Evolutionary conservation across 768 basidiomycete genomes (phyloP), one percentile per base, ranked within the genome.

Genomic region (Lactifluus echinatus): DNA sequence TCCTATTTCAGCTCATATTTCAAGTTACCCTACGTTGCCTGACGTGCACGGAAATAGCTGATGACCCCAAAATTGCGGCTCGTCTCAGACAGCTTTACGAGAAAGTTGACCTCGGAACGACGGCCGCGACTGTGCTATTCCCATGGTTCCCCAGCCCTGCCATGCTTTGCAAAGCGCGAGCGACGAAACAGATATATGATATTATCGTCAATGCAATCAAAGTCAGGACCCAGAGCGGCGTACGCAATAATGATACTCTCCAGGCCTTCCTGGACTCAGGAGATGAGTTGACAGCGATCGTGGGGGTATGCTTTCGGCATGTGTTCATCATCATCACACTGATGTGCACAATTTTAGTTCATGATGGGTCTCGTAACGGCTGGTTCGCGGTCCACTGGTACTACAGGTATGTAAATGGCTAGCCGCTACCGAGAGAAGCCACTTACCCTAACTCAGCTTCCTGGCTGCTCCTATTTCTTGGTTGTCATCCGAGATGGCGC

Each of bases 311-410:
- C 71, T n/a, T n/a, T n/a, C n/a, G n/a, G n/a, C n/a, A n/a, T n/a
- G n/a, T n/a, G n/a, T n/a, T n/a, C n/a, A n/a, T n/a, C n/a, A n/a
- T n/a, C n/a, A n/a, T n/a, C n/a, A n/a, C n/a, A n/a, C n/a, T n/a
- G n/a, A n/a, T n/a, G n/a, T n/a, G n/a, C n/a, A n/a, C n/a, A n/a
- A n/a, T n/a, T n/a, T 58, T 66, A 88, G 86, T 89, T 90, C 68
- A 85, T 87, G 57, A 88, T 89, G 83, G 87, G 88, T 31, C 72
- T 89, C 15, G 73, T 90, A 55, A 84, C 87, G 55, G 87, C 87
- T 31, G 87, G 87, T n/a, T 83, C 87, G 40, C 78, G 87, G 66
- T 85, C 87, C 12, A 89, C 86, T 44, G 87, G 87, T 11, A 84
- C 84, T 10, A 85, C 86, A 63, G 81, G 82, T 79, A 11, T 50